Conservation (phyloP, 2,329 filamentous ascomycete genomes). For the Dactylellina parvicollis region DNA sequence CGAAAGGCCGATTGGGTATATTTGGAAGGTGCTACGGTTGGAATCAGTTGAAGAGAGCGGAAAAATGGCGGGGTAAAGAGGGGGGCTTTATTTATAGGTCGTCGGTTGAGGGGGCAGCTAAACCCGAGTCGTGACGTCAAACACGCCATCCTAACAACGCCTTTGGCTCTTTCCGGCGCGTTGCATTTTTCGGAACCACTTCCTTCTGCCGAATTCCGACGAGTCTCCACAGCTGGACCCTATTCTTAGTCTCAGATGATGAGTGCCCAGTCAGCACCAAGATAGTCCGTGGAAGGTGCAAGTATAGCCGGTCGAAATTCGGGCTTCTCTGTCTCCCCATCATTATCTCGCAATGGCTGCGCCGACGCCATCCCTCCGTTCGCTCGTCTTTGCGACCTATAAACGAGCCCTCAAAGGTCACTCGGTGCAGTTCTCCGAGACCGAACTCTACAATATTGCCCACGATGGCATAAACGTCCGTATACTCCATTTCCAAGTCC, state of each 20-base stretch:
- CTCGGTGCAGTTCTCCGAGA: conserved; percentile 39
- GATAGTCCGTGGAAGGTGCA: no score
- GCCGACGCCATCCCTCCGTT: conserved; percentile 29
- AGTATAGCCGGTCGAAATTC: neutral
- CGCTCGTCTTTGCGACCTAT: conserved; percentile 40
- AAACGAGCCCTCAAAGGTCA: conserved; percentile 14
- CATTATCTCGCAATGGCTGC: conserved; percentile 25
- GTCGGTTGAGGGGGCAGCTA: neutral
- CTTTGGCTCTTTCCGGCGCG: neutral
- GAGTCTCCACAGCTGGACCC: no score
- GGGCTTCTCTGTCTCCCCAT: neutral
- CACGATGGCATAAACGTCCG: conserved; percentile 47
- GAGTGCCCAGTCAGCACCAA: no score
- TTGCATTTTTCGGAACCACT: no score
- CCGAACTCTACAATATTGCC: conserved; percentile 35
- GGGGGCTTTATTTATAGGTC: conserved; percentile 38
- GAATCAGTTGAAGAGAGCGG: neutral
- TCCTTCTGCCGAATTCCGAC: no score
- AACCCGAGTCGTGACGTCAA: conserved; percentile 38
- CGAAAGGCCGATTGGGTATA: neutral
- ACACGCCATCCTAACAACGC: neutral
- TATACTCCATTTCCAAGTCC: neutral
- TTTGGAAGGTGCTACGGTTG: neutral
- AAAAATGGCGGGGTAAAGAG: conserved; percentile 46
- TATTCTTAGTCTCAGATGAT: no score